A percentile compares a stretch with the other conserved stretches of the same genome.
Conservation (phyloP, 305 asterid genomes). For the Coffea humblotiana region DNA sequence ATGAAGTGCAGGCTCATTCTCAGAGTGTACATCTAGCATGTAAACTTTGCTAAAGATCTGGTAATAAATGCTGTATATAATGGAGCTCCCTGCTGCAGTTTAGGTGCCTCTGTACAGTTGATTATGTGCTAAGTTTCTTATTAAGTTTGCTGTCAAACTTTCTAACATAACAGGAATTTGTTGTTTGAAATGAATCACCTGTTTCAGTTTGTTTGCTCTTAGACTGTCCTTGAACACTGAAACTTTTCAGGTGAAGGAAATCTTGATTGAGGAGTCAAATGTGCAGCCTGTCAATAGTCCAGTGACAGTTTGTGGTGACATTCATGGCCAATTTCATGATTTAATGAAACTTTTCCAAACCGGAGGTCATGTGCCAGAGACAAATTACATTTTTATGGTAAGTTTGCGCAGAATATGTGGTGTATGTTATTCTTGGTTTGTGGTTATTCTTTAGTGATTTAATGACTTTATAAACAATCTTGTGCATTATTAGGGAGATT, state of each 20-base stretch:
- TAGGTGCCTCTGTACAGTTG: not conserved
- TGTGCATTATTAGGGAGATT: constrained; percentile 76
- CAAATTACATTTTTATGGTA: constrained; percentile 98
- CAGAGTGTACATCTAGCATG: not conserved
- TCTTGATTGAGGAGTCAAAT: constrained; percentile 96
- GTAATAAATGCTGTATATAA: not conserved
- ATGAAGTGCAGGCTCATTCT: not conserved
- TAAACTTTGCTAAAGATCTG: not conserved
- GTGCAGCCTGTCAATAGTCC: constrained; percentile 99
- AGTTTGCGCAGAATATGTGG: constrained; percentile 1
- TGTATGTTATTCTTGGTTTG: not conserved
- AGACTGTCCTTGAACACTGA: not conserved
- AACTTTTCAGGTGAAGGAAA: constrained; percentile 81
- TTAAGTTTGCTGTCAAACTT: not conserved
- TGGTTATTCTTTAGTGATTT: not conserved
- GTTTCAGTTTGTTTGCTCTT: not conserved
- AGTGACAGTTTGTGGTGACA: constrained; percentile 99
- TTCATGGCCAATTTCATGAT: constrained; percentile 98
- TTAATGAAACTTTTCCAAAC: constrained; percentile 98
- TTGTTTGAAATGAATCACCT: not conserved
- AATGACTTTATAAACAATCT: constrained; percentile 9
- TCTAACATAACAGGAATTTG: not conserved
- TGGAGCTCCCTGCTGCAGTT: not conserved
- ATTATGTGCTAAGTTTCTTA: not conserved
- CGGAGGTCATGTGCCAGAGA: constrained; percentile 98